These are phyloP conservation scores for Lentinula aciculospora DNA, from an alignment of 768 basidiomycete genomes.

Conservation along the genomic window DNA sequence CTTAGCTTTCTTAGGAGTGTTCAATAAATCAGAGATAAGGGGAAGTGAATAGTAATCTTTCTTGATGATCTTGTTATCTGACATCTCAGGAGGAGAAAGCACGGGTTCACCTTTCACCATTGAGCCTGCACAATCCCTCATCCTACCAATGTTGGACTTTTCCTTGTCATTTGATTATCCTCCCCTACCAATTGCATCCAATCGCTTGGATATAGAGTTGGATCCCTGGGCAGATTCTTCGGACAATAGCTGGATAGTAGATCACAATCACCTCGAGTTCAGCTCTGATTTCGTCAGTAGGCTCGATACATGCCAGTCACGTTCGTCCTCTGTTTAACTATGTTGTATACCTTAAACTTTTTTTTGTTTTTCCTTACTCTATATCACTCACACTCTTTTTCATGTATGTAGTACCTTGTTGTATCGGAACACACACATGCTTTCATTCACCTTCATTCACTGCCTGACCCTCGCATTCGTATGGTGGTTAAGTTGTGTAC, in stretches of 20 bases:
- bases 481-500: too few relatives aligned
- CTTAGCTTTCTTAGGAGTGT: too few relatives aligned
- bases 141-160: constrained; percentile 75
- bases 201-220: neutral
- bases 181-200: constrained; percentile 1
- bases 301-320: neutral
- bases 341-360: too few relatives aligned
- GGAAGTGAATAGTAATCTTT: too few relatives aligned
- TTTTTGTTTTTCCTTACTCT: too few relatives aligned
- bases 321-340: neutral
- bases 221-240: constrained; percentile 7
- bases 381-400: too few relatives aligned
- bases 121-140: constrained; percentile 38
- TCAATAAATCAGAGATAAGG: too few relatives aligned
- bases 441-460: too few relatives aligned
- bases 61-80: too few relatives aligned
- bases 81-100: constrained; percentile 10
- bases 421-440: too few relatives aligned
- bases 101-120: neutral
- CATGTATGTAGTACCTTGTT: too few relatives aligned
- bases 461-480: too few relatives aligned
- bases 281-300: constrained; percentile 5
- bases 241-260: neutral
- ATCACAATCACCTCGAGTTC: neutral
- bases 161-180: constrained; percentile 40